Conservation (phyloP, 2,329 filamentous ascomycete species). For the Xenoacremonium recifei region DNA sequence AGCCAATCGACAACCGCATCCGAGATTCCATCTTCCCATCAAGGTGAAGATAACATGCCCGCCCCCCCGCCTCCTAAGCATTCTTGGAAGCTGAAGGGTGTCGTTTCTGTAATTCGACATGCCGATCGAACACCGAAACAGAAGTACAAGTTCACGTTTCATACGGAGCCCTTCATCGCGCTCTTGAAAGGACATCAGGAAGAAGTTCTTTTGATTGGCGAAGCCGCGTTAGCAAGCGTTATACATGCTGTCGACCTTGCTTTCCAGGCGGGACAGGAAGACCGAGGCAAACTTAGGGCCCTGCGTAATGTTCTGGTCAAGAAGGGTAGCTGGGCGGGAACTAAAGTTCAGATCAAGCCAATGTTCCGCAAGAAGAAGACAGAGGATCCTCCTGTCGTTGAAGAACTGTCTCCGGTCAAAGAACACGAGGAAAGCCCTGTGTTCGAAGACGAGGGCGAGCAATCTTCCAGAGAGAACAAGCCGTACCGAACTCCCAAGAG, state of each 20-base stretch:
- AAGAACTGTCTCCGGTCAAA: slow-evolving; percentile 33
- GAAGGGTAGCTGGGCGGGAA: slow-evolving; percentile 91
- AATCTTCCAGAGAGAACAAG: slow-evolving; percentile 17
- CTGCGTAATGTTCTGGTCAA: slow-evolving; percentile 85
- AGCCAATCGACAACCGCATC: slow-evolving; percentile 29
- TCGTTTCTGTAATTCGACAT: slow-evolving; percentile 94
- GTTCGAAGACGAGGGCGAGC: slow-evolving; percentile 20
- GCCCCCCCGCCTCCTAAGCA: slow-evolving; percentile 76
- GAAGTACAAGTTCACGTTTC: slow-evolving; percentile 99
- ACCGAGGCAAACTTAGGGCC: slow-evolving; percentile 79
- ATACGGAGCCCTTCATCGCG: slow-evolving; percentile 93
- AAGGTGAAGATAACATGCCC: slow-evolving; percentile 39
- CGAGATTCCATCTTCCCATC: slow-evolving; percentile 27
- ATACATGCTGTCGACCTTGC: slow-evolving; percentile 83
- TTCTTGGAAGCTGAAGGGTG: slow-evolving; percentile 96
- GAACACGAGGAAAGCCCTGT: slow-evolving; percentile 26
- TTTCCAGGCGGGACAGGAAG: slow-evolving; percentile 76
- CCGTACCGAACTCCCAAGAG: slow-evolving; percentile 49
- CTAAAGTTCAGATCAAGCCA: slow-evolving; percentile 98
- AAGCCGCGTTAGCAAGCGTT: slow-evolving; percentile 84
- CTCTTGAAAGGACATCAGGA: slow-evolving; percentile 93
- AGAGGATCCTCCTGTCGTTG: slow-evolving; percentile 47
- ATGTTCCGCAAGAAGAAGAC: slow-evolving; percentile 92
- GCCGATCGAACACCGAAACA: slow-evolving; percentile 98
- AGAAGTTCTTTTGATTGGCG: slow-evolving; percentile 90